These are phyloP conservation scores for rapeseed (Brassica napus) DNA, from an alignment of 345 rosid species.

Conservation along the genomic window DNA sequence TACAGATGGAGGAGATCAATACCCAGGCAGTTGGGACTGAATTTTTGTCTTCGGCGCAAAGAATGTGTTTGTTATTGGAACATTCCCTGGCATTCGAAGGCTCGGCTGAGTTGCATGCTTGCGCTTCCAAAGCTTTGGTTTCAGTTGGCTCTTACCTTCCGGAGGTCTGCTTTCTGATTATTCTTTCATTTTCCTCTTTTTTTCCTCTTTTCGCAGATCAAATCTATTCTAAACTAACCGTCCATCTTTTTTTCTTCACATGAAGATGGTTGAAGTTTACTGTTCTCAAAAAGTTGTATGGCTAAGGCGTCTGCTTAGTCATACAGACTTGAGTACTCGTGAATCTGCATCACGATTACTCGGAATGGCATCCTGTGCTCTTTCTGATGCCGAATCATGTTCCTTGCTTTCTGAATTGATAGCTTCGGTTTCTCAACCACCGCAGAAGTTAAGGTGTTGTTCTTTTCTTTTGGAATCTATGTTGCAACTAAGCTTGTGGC, in stretches of 20 bases:
- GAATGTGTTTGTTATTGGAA: slow-evolving; percentile 73
- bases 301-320: slow-evolving; percentile 79
- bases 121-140: slow-evolving; percentile 74
- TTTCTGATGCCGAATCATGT: slow-evolving; percentile 53
- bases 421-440: slow-evolving; percentile 48
- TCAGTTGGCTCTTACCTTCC: slow-evolving; percentile 76
- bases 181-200: slow-evolving; percentile 9
- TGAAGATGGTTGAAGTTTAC: slow-evolving; percentile 73
- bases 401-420: slow-evolving; percentile 64
- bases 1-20: slow-evolving; percentile 62
- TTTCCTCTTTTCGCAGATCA: slow-evolving; percentile 14
- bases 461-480: slow-evolving; percentile 1
- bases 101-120: slow-evolving; percentile 81
- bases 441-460: slow-evolving; percentile 63
- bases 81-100: slow-evolving; percentile 88
- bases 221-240: not conserved
- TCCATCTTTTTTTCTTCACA: slow-evolving; percentile 11
- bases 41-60: slow-evolving; percentile 63
- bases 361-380: slow-evolving; percentile 88
- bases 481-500: slow-evolving; percentile 15
- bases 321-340: slow-evolving; percentile 82
- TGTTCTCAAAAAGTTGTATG: slow-evolving; percentile 63
- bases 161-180: slow-evolving; percentile 54
- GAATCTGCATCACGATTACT: slow-evolving; percentile 88
- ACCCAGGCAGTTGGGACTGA: slow-evolving; percentile 54